Conservation (phyloP, 371 early-diverging fungal species). For the Zychaea mexicana region DNA sequence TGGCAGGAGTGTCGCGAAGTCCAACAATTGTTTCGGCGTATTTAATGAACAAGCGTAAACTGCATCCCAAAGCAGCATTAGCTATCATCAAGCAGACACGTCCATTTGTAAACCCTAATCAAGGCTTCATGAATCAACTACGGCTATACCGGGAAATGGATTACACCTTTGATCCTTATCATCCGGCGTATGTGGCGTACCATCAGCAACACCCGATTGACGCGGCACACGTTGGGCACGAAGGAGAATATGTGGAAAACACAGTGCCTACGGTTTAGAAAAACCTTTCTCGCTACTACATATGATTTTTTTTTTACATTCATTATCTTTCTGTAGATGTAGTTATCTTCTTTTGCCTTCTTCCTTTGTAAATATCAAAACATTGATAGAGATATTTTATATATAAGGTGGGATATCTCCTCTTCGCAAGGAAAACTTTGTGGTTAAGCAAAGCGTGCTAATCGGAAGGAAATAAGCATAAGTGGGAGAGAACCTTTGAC, state of each 20-base stretch:
- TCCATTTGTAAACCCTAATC: constrained; percentile 69
- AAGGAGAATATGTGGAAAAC: constrained; percentile 15
- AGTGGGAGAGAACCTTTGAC: no score
- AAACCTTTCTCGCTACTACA: neutral
- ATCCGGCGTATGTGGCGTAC: constrained; percentile 68
- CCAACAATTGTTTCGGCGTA: constrained; percentile 60
- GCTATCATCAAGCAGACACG: constrained; percentile 51
- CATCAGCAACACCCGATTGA: constrained; percentile 42
- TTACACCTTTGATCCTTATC: constrained; percentile 52
- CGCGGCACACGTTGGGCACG: constrained; percentile 40
- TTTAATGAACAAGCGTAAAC: constrained; percentile 60
- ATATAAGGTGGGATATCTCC: no score
- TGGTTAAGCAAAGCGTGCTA: no score
- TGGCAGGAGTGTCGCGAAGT: constrained; percentile 52
- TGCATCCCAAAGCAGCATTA: constrained; percentile 59
- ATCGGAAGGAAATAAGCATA: no score
- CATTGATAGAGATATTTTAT: no score
- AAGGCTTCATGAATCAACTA: constrained; percentile 73
- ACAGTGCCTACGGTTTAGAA: neutral
- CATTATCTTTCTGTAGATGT: no score
- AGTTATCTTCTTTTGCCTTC: neutral
- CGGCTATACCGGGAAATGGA: constrained; percentile 65
- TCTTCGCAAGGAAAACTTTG: no score
- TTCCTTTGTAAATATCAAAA: neutral
- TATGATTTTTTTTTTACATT: neutral